Evolutionary conservation across 208 protist genomes (phyloP), one percentile per base, ranked within the genome.

Genomic region (Crithidia expoeki): DNA sequence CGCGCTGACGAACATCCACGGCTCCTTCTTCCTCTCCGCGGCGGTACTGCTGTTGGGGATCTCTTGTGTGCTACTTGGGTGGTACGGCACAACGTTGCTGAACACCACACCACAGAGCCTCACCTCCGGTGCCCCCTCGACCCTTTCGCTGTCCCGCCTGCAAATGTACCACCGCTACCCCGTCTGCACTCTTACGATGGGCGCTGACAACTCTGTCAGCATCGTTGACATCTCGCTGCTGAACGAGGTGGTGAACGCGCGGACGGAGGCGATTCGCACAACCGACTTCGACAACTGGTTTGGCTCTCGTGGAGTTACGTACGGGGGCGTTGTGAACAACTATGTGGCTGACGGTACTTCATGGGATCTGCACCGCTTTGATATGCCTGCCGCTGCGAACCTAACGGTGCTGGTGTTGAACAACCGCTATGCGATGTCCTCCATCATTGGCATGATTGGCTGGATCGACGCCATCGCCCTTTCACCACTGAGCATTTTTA

Each of bases 381-480:
- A 67, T 40, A 38, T 69, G 51, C 72, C 75, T 2, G 33, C 76
- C 4, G 28, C 70, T 0, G 59, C 68, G 11, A 81, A 83, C 55
- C 44, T 71, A n/a, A 88, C 83, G 1, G 64, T 90, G 44, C 38
- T 88, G 9, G 81, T 86, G 23, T 40, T 94, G 42, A 81, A 79
- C 55, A 87, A 87, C 50, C 65, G 52, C 32, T 79, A 78, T 38
- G 80, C 76, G n/a, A 62, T 70, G 36, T 84, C 79, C 14, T 83
- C 79, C 61, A 92, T 94, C 27, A 46, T 85, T 16, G 58, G 77
- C 25, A 83, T 83, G 74, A 74, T 76, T 6, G 57, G 63, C 38
- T 94, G 89, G 86, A 59, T 90, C 6, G 89, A 88, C 56, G 79
- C 85, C 7, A 81, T 92, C 23, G 83, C 89, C 17, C 63, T 90